phyloP scores from a whole-genome alignment of 1,284 basidiomycete species.

The Boletellus dicymbophilus region DNA sequence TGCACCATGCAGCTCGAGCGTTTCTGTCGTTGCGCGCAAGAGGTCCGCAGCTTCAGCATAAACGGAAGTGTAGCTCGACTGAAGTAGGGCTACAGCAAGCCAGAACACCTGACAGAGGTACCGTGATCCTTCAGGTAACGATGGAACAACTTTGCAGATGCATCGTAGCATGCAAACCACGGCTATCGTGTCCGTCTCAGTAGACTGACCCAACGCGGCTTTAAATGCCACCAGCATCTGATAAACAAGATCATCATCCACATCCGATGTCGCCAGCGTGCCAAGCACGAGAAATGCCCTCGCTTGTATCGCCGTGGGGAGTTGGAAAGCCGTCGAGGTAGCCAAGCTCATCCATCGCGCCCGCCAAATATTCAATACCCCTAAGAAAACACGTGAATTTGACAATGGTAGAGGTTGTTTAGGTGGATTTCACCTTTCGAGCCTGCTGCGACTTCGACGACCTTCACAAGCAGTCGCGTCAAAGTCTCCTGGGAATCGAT shows the following conservation, averaged over 20 bases:
- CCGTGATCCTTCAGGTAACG: slow-evolving; percentile 66
- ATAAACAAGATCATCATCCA: slow-evolving; percentile 88
- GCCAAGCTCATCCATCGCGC: slow-evolving; percentile 93
- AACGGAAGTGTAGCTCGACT: slow-evolving; percentile 74
- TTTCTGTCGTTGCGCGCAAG: slow-evolving; percentile 67
- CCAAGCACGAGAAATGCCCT: slow-evolving; percentile 89
- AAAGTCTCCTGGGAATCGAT: slow-evolving; percentile 73
- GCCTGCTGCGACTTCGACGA: slow-evolving; percentile 67
- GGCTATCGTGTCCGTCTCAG: slow-evolving; percentile 73
- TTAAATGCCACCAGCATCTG: slow-evolving; percentile 86
- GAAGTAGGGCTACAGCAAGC: slow-evolving; percentile 81
- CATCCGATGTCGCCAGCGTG: slow-evolving; percentile 74
- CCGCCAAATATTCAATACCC: slow-evolving; percentile 89
- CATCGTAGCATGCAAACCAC: slow-evolving; percentile 88
- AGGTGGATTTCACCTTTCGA: slow-evolving; percentile 62
- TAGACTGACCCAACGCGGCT: slow-evolving; percentile 60
- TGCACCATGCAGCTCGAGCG: slow-evolving; percentile 60
- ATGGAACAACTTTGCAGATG: slow-evolving; percentile 76
- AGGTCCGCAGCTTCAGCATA: slow-evolving; percentile 72
- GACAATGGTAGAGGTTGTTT: neutral
- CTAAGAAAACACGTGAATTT: slow-evolving; percentile 40
- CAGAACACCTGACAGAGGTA: slow-evolving; percentile 82
- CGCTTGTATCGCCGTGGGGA: slow-evolving; percentile 87
- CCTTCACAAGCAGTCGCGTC: slow-evolving; percentile 61
- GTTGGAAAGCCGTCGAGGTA: slow-evolving; percentile 92